Base-by-base conservation (phyloP, 345 rosid species). In the Salix viminalis region DNA sequence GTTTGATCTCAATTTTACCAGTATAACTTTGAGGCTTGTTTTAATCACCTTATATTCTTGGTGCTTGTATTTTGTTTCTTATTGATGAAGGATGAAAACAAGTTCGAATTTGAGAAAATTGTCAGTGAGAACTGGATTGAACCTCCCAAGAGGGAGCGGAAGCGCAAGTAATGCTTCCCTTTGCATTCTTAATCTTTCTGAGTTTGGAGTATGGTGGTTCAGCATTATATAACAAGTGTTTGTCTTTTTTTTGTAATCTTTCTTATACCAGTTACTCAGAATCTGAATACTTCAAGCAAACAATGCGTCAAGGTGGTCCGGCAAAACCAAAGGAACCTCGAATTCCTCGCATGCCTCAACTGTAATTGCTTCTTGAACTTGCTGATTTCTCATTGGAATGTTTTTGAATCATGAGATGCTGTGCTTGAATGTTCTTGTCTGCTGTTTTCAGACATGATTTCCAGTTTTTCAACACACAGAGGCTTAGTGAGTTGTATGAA, bases 271-370 rank as follows among this genome's bases (percentile, higher is more conserved):
- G 98, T 84, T 96, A 94, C 86, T 96, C 98, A 32, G 98, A 96
- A 86, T 90, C 97, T 80, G 97, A 96, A 54, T 93, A 96, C 87
- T 96, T 93, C 42, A 96, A 93, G 87, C 97, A 96, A 89, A 91
- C 97, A 68, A 81, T 96, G 95, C 92, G 98, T 54, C 97, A 96
- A 90, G 94, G 94, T 75, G 97, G 89, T 79, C 97, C 93, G 36
- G 85, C 93, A 54, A 96, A 93, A 87, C 96, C 99, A 19, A 92
- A 89, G 79, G 99, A 96, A 79, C 99, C 98, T 77, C 90, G 98
- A 72, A 92, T 96, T 80, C 99, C 99, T 69, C 97, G 99, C 80
- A 96, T 94, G 99, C 99, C 99, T 30, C 98, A 90, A 85, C 76
- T 96, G 99, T 96, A 79, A 78, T 94, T 69, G 56, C 76, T 82